These are phyloP conservation scores for Carex cristatella DNA, from an alignment of 176 grass and related monocot species.

Conservation along the genomic window DNA sequence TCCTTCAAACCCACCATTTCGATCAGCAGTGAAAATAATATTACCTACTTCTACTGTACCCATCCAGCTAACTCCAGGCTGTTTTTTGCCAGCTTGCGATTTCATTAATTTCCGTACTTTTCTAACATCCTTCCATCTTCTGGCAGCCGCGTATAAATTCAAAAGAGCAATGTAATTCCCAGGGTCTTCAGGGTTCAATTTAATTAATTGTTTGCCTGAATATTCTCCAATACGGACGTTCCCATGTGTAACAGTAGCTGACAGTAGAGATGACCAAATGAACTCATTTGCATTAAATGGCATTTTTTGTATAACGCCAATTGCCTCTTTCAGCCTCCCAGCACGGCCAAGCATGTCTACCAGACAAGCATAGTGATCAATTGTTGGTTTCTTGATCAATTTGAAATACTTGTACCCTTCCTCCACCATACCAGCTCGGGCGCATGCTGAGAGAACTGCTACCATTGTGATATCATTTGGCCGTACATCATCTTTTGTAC, in stretches of 20 bases:
- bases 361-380: constrained; percentile 39
- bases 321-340: constrained; percentile 29
- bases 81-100: constrained; percentile 15
- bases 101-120: constrained; percentile 28
- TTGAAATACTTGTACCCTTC: constrained; percentile 38
- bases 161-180: constrained; percentile 32
- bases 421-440: constrained; percentile 25
- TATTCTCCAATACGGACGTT: constrained; percentile 33
- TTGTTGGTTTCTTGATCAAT: constrained; percentile 26
- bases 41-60: constrained; percentile 10
- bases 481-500: constrained; percentile 13
- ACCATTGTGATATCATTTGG: constrained; percentile 29
- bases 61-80: constrained; percentile 32
- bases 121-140: constrained; percentile 27
- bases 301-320: constrained; percentile 27
- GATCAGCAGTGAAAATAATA: constrained; percentile 20
- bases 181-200: constrained; percentile 29
- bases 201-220: constrained; percentile 18
- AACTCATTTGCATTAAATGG: constrained; percentile 28
- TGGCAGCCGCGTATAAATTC: constrained; percentile 32
- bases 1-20: neutral
- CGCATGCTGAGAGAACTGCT: constrained; percentile 30
- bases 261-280: constrained; percentile 35
- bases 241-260: constrained; percentile 19
- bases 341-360: constrained; percentile 35